Percentiles rank a stretch among this genome's conserved stretches.
phyloP scores from a whole-genome alignment of 2,329 filamentous ascomycete genomes.

The Ophiostoma quercus region DNA sequence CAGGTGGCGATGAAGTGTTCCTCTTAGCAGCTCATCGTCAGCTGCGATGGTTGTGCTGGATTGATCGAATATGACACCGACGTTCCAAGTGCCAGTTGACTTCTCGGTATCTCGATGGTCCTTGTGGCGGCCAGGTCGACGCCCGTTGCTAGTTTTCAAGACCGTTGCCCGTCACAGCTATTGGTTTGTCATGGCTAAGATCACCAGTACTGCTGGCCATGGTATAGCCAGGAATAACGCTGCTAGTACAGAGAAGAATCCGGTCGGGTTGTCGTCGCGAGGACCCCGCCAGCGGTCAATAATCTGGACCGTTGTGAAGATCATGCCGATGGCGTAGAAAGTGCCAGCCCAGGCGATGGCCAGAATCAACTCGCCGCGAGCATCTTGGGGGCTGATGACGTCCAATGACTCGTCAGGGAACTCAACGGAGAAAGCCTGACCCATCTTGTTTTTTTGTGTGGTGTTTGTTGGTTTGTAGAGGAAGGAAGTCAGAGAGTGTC shows the following conservation, averaged over 20 bases:
- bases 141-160: not conserved
- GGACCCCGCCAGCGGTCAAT: slow-evolving; percentile 32
- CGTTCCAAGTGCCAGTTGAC: not conserved
- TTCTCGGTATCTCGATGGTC: not conserved
- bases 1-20: not conserved
- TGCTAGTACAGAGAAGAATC: slow-evolving; percentile 26
- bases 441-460: slow-evolving; percentile 20
- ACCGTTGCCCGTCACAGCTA: not conserved
- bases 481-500: not conserved
- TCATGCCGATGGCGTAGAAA: slow-evolving; percentile 29
- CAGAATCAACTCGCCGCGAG: slow-evolving; percentile 25
- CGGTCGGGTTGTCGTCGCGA: slow-evolving; percentile 28
- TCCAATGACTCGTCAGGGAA: slow-evolving; percentile 27
- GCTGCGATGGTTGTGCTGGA: not conserved
- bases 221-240: slow-evolving; percentile 27
- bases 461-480: not conserved
- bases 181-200: slow-evolving; percentile 21
- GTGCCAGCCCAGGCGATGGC: slow-evolving; percentile 28
- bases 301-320: slow-evolving; percentile 29
- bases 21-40: not conserved
- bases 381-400: slow-evolving; percentile 27
- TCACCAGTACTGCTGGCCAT: slow-evolving; percentile 29
- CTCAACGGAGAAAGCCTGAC: slow-evolving; percentile 21
- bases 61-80: not conserved
- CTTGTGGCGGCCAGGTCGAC: not conserved